A percentile compares a stretch with the other conserved stretches of the same genome.
Evolutionary conservation across 2,329 filamentous ascomycete species (phyloP).

Genomic region (Huntiella decipiens): DNA sequence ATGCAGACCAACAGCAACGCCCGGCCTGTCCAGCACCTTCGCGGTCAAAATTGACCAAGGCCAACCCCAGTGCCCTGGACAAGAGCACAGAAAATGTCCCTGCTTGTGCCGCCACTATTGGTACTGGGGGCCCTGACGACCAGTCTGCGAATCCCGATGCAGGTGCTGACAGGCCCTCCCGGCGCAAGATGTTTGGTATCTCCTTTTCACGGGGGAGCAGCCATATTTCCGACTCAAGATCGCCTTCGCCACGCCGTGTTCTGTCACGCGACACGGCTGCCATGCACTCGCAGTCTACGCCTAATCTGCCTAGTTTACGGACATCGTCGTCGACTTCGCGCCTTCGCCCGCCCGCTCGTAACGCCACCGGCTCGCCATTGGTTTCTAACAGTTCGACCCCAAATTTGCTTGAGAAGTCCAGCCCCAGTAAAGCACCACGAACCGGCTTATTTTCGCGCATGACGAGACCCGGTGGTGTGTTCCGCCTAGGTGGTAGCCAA

Average conservation of each 20-base stretch:
- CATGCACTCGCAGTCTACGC: conserved; percentile 10
- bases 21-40: conserved; percentile 1
- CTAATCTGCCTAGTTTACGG: conserved; percentile 8
- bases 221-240: conserved; percentile 9
- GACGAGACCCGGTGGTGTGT: conserved; percentile 24
- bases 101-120: background rate
- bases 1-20: background rate
- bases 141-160: background rate
- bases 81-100: background rate
- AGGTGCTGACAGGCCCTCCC: conserved; percentile 3
- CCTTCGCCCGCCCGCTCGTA: conserved; percentile 2
- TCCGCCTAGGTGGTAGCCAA: conserved; percentile 22
- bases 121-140: conserved; percentile 6
- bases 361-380: conserved; percentile 1
- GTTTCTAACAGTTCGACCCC: background rate
- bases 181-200: conserved; percentile 11
- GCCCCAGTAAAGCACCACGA: background rate
- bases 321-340: conserved; percentile 8
- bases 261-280: conserved; percentile 6
- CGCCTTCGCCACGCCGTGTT: conserved; percentile 9
- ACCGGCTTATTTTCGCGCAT: conserved; percentile 30
- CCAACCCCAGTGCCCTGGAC: background rate
- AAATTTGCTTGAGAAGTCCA: too few relatives aligned
- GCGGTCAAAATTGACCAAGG: background rate
- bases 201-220: conserved; percentile 7